phyloP scores from a whole-genome alignment of 2,329 filamentous ascomycete genomes.

The Lachnellula arida region DNA sequence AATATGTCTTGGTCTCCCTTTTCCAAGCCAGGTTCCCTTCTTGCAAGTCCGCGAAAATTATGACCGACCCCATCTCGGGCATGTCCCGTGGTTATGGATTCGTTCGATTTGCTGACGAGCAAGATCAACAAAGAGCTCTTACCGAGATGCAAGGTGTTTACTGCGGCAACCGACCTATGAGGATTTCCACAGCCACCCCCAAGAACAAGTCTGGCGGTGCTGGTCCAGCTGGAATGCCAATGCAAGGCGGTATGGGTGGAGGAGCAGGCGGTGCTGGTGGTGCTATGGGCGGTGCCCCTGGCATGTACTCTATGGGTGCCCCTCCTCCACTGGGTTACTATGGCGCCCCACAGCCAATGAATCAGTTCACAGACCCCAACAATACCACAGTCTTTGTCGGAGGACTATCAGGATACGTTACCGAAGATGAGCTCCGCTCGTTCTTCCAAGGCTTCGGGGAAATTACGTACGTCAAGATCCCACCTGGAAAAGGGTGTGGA shows the following conservation, averaged over 20 bases:
- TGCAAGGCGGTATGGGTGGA: conserved; percentile 41
- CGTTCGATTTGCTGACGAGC: conserved; percentile 92
- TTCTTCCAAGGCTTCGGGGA: conserved; percentile 99
- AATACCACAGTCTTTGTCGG: conserved; percentile 98
- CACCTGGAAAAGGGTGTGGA: conserved; percentile 96
- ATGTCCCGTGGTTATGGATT: conserved; percentile 98
- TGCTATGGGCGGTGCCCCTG: conserved; percentile 34
- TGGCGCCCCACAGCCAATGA: conserved; percentile 78
- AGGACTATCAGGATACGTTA: conserved; percentile 94
- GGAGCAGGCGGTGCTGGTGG: conserved; percentile 30
- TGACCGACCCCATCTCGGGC: conserved; percentile 97
- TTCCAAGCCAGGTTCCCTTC: conserved; percentile 93
- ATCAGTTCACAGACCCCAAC: conserved; percentile 99
- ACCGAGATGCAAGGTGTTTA: conserved; percentile 99
- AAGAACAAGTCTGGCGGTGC: conserved; percentile 71
- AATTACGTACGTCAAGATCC: conserved; percentile 99
- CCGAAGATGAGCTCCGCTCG: conserved; percentile 97
- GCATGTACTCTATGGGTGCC: conserved; percentile 64
- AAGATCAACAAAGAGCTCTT: conserved; percentile 91
- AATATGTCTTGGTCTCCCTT: conserved; percentile 93
- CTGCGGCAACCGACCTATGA: conserved; percentile 97
- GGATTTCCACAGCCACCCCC: conserved; percentile 93
- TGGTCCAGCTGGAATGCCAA: conserved; percentile 47
- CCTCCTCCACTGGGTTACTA: conserved; percentile 62
- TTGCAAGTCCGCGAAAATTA: conserved; percentile 99